Evolutionary conservation across 2,329 filamentous ascomycete genomes (phyloP).

Genomic region (Talaromyces sp.): DNA sequence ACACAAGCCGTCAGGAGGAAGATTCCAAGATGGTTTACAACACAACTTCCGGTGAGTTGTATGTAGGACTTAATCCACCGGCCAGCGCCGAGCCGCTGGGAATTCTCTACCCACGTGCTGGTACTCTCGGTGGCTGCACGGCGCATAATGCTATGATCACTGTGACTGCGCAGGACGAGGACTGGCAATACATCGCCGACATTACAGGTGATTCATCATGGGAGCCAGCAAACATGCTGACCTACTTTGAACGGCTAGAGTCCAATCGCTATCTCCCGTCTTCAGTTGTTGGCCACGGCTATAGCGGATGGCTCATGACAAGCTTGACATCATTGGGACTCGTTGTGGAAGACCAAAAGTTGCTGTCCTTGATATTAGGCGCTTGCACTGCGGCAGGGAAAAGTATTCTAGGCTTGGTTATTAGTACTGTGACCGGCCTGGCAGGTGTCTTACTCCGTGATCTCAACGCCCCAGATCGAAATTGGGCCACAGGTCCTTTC

Average conservation of each 20-base stretch:
- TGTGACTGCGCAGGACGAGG: slow-evolving; percentile 55
- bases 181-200: slow-evolving; percentile 55
- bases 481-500: slow-evolving; percentile 49
- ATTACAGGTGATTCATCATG: slow-evolving; percentile 60
- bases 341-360: slow-evolving; percentile 51
- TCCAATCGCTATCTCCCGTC: slow-evolving; percentile 49
- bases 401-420: slow-evolving; percentile 34
- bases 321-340: slow-evolving; percentile 51
- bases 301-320: slow-evolving; percentile 55
- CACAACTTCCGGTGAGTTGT: slow-evolving; percentile 50
- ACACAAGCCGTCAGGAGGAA: slow-evolving; percentile 50
- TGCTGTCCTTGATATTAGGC: slow-evolving; percentile 52
- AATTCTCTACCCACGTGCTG: slow-evolving; percentile 56
- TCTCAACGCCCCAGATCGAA: slow-evolving; percentile 49
- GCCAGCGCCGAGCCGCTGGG: slow-evolving; percentile 49
- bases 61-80: slow-evolving; percentile 54
- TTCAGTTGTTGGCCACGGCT: slow-evolving; percentile 51
- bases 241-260: slow-evolving; percentile 54
- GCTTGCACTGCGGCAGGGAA: slow-evolving; percentile 53
- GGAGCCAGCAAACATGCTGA: slow-evolving; percentile 55
- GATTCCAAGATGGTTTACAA: slow-evolving; percentile 60
- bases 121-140: slow-evolving; percentile 55
- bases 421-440: slow-evolving; percentile 44
- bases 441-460: slow-evolving; percentile 48
- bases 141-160: slow-evolving; percentile 61